These are phyloP conservation scores for Thermoascus crustaceus DNA, from an alignment of 2,329 filamentous ascomycete genomes.

Conservation along the genomic window DNA sequence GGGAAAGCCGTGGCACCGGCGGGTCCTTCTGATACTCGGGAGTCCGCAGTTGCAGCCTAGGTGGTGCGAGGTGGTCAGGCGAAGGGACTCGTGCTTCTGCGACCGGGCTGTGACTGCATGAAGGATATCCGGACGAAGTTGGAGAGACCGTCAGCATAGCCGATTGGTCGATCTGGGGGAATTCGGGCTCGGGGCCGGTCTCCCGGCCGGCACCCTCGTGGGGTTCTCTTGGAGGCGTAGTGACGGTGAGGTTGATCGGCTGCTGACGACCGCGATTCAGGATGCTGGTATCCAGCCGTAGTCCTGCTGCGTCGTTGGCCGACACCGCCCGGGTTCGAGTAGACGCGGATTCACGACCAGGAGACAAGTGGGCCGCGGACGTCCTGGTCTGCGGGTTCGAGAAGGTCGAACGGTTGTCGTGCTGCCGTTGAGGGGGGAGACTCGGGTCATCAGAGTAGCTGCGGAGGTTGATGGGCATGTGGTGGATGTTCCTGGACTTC, in stretches of 20 bases:
- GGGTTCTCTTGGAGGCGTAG: conserved; percentile 27
- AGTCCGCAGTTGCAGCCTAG: conserved; percentile 31
- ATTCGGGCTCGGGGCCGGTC: conserved; percentile 8
- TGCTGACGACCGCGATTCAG: conserved; percentile 15
- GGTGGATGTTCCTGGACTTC: conserved; percentile 66
- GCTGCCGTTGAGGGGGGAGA: conserved; percentile 38
- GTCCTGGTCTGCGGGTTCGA: conserved; percentile 37
- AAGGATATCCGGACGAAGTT: conserved; percentile 20
- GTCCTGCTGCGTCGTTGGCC: conserved; percentile 46
- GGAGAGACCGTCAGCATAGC: conserved; percentile 26
- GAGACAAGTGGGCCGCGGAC: conserved; percentile 16
- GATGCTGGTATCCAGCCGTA: conserved; percentile 37
- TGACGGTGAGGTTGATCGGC: conserved; percentile 31
- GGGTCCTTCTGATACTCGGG: conserved; percentile 27
- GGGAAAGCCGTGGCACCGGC: conserved; percentile 14
- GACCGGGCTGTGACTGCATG: conserved; percentile 26
- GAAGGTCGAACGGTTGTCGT: conserved; percentile 39
- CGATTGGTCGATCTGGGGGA: conserved; percentile 16
- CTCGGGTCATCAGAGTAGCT: conserved; percentile 60
- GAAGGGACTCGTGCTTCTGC: conserved; percentile 19
- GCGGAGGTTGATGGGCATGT: conserved; percentile 59
- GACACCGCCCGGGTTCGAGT: conserved; percentile 48
- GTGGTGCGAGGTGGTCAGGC: conserved; percentile 37
- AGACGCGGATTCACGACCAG: conserved; percentile 14
- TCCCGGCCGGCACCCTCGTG: conserved; percentile 10